Evolutionary conservation across 441 rosid species (phyloP).

Genomic region (Euphorbia schlechtendalii): DNA sequence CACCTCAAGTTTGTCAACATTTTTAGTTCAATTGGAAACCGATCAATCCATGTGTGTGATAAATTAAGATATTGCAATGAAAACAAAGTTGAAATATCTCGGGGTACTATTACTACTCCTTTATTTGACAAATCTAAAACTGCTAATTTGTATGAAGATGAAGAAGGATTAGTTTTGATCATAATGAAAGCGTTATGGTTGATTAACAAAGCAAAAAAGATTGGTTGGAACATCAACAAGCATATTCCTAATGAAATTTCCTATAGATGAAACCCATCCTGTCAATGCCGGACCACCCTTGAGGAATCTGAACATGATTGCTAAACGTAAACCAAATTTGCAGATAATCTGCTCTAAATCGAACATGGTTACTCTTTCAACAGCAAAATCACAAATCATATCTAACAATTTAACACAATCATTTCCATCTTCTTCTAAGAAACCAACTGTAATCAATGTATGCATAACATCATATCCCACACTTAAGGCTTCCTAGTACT

Average conservation of each 20-base stretch:
- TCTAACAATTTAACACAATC: conserved; percentile 20
- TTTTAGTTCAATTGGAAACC: conserved; percentile 20
- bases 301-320: not conserved
- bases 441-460: conserved; percentile 3
- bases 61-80: conserved; percentile 17
- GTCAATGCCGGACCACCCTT: not conserved
- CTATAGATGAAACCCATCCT: too few relatives aligned
- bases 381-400: conserved; percentile 19
- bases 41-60: not conserved
- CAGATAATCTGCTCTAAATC: not conserved
- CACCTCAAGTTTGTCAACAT: conserved; percentile 19
- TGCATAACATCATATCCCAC: conserved; percentile 8
- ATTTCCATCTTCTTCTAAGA: conserved; percentile 13
- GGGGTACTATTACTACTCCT: not conserved
- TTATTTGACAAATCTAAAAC: conserved; percentile 11
- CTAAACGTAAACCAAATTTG: conserved; percentile 15
- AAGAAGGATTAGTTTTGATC: too few relatives aligned
- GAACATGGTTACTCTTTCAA: not conserved
- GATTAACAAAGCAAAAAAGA: too few relatives aligned
- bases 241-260: too few relatives aligned
- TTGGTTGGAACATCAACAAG: too few relatives aligned
- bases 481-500: not conserved
- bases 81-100: conserved; percentile 10
- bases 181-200: too few relatives aligned
- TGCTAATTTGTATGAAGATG: not conserved